Percentiles rank a stretch among this genome's conserved stretches.
phyloP scores from a whole-genome alignment of 2,329 filamentous ascomycete genomes.

The Trichophyton equinum region DNA sequence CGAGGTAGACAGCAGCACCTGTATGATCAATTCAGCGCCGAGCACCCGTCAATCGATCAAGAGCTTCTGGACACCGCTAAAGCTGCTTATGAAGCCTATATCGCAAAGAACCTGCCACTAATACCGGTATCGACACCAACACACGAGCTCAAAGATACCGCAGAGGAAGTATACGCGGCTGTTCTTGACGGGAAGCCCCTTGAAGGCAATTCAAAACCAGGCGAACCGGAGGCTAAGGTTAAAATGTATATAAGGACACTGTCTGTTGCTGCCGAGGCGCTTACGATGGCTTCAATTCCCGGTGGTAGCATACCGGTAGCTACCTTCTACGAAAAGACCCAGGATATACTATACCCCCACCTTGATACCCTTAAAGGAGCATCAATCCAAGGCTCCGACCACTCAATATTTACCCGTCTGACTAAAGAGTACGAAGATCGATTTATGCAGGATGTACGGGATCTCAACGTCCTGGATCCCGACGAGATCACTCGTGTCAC shows the following conservation, averaged over 20 bases:
- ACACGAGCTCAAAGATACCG: constrained; percentile 36
- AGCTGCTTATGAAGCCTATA: constrained; percentile 43
- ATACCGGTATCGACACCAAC: constrained; percentile 35
- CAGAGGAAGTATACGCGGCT: constrained; percentile 40
- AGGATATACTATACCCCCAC: constrained; percentile 67
- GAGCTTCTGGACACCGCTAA: constrained; percentile 39
- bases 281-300: constrained; percentile 19
- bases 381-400: constrained; percentile 46
- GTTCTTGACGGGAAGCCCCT: constrained; percentile 44
- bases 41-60: constrained; percentile 33
- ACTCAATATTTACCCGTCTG: constrained; percentile 73
- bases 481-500: constrained; percentile 81
- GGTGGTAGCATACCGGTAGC: constrained; percentile 22
- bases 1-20: constrained; percentile 65
- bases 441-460: constrained; percentile 78
- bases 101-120: constrained; percentile 55
- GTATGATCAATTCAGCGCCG: constrained; percentile 53
- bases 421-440: constrained; percentile 76
- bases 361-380: constrained; percentile 54
- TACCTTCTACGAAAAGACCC: constrained; percentile 45
- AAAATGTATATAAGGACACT: constrained; percentile 74
- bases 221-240: constrained; percentile 71
- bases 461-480: constrained; percentile 71
- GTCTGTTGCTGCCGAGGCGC: constrained; percentile 38
- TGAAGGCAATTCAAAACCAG: constrained; percentile 43